phyloP scores from a whole-genome alignment of 257 asterid species.

The Asclepias syriaca region DNA sequence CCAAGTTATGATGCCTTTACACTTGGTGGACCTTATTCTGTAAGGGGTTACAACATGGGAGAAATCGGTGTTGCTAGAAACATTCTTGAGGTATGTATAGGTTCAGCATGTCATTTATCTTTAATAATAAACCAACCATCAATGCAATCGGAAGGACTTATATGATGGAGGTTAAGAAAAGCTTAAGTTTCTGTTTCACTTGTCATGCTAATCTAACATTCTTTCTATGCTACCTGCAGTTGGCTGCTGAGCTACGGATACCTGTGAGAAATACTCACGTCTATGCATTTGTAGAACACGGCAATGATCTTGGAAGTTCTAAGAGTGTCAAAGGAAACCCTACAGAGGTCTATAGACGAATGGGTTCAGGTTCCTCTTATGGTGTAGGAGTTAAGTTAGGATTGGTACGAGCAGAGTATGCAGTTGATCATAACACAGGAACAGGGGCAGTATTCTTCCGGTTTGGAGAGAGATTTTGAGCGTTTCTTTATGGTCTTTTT shows the following conservation, averaged over 20 bases:
- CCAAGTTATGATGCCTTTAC: conserved; percentile 96
- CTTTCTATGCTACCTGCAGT: conserved; percentile 33
- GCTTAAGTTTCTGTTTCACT: background rate
- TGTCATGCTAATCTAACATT: conserved; percentile 13
- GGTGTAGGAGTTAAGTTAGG: conserved; percentile 94
- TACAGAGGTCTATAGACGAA: conserved; percentile 80
- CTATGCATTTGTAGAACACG: conserved; percentile 90
- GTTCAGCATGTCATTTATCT: background rate
- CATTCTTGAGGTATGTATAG: conserved; percentile 62
- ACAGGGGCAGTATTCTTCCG: conserved; percentile 86
- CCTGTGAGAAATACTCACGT: conserved; percentile 81
- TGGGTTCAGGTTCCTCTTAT: conserved; percentile 91
- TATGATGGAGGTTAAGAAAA: background rate
- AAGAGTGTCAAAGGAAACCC: conserved; percentile 96
- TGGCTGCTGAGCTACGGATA: conserved; percentile 82
- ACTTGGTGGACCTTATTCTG: conserved; percentile 97
- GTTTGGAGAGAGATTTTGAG: conserved; percentile 91
- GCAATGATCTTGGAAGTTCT: conserved; percentile 90
- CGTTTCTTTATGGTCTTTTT: background rate
- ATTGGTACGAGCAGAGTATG: conserved; percentile 85
- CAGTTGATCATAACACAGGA: conserved; percentile 87
- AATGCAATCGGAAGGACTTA: background rate
- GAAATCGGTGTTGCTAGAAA: conserved; percentile 96
- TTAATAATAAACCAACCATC: background rate
- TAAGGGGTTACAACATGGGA: conserved; percentile 95